These are phyloP conservation scores for Zelonia costaricensis DNA, from an alignment of 208 protist genomes.

Conservation along the genomic window DNA sequence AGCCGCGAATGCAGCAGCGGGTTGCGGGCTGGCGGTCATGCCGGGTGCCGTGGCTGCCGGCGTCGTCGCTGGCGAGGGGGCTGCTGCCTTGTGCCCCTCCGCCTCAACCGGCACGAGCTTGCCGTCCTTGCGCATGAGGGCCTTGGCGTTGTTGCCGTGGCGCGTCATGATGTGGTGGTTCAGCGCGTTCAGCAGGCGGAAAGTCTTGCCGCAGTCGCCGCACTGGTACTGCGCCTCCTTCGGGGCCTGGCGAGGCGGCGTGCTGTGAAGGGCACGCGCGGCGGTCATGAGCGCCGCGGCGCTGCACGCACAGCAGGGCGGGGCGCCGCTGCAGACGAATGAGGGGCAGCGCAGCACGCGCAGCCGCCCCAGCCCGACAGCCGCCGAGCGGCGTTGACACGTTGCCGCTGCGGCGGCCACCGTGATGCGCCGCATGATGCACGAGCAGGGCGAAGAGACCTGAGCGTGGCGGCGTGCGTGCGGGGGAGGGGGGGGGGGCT, in stretches of 20 bases:
- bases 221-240: constrained; percentile 65
- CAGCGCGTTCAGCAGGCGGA: constrained; percentile 86
- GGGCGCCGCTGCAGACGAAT: too few relatives aligned
- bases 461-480: neutral
- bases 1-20: neutral
- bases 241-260: constrained; percentile 6
- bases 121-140: constrained; percentile 57
- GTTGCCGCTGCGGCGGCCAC: neutral
- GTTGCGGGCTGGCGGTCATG: neutral
- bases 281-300: neutral
- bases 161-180: constrained; percentile 91
- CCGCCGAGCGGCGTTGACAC: constrained; percentile 12
- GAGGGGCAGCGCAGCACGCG: too few relatives aligned
- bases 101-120: constrained; percentile 45
- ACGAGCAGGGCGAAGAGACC: neutral
- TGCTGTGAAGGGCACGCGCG: constrained; percentile 20
- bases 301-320: neutral
- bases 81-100: constrained; percentile 19
- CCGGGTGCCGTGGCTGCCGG: constrained; percentile 8
- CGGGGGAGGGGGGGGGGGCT: neutral
- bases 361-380: neutral
- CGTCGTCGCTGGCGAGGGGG: constrained; percentile 2
- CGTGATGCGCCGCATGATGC: neutral
- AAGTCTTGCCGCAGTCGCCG: constrained; percentile 79
- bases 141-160: constrained; percentile 74